Evolutionary conservation across 2,329 filamentous ascomycete species (phyloP).

Genomic region (Apiospora malaysiana): DNA sequence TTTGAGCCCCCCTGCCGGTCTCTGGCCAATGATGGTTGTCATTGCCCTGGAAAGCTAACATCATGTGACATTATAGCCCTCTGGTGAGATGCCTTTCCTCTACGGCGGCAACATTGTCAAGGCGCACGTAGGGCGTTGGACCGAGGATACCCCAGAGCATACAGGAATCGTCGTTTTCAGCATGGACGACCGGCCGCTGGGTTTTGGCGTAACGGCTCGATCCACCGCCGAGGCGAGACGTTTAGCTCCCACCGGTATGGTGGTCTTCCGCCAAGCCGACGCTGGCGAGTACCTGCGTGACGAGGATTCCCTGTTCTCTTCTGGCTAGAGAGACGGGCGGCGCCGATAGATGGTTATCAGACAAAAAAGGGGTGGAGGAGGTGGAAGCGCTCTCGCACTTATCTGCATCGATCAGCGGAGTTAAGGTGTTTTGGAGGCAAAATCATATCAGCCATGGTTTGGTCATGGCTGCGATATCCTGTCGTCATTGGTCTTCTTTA

Average conservation of each 20-base stretch:
- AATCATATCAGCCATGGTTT: constrained; percentile 15
- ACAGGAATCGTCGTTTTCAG: constrained; percentile 87
- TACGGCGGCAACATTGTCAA: constrained; percentile 83
- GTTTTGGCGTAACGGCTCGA: constrained; percentile 90
- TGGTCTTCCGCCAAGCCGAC: constrained; percentile 90
- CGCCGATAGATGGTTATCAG: constrained; percentile 11
- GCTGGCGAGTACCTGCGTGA: constrained; percentile 94
- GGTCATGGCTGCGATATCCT: constrained; percentile 18
- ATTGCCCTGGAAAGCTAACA: not conserved
- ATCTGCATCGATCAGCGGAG: constrained; percentile 18
- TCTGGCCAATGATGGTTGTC: not conserved
- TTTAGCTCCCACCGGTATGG: constrained; percentile 88
- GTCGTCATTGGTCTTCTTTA: constrained; percentile 19
- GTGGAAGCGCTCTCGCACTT: constrained; percentile 17
- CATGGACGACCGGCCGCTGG: constrained; percentile 93
- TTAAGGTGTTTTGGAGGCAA: constrained; percentile 17
- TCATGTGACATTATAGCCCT: constrained; percentile 57
- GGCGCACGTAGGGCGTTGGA: constrained; percentile 60
- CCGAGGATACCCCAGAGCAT: constrained; percentile 70
- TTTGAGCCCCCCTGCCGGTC: not conserved
- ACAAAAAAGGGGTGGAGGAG: not conserved
- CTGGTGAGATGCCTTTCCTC: constrained; percentile 96
- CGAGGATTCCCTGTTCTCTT: constrained; percentile 68
- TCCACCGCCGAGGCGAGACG: constrained; percentile 83
- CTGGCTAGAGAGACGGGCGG: constrained; percentile 41